Evolutionary conservation across 768 basidiomycete genomes (phyloP), one percentile per base, ranked within the genome.

Genomic region (Candolleomyces eurysporus): DNA sequence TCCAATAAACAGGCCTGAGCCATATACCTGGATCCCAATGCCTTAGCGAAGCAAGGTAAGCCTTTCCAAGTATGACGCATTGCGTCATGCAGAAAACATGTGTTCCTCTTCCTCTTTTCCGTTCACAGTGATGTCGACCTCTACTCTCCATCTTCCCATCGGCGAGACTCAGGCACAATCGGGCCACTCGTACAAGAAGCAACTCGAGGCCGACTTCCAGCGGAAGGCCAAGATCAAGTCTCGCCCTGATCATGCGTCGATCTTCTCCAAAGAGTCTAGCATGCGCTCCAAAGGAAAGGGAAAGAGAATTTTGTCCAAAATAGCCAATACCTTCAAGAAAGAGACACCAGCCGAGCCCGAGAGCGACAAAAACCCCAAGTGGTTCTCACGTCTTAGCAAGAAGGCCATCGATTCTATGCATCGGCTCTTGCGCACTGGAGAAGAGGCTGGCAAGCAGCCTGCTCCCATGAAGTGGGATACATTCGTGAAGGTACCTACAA

Each of bases 381-480:
- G 83, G 82, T 86, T 88, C 71, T 73, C 77, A 13, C 83, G 76
- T 55, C 68, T 90, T 43, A 75, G 79, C 58, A 88, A 85, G 74
- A 90, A 83, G 72, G 81, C 87, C 4, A 76, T 73, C 39, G 75
- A 69, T 19, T 78, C 79, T 49, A 85, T 91, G 87, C 84, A 87
- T 52, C 87, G 89, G 69, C 72, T 92, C 7, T 68, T 92, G 60
- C 76, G 78, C 46, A 83, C 84, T 7, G 73, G 80, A 40, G 79
- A 83, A 30, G 84, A 86, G 58, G 81, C 84, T 53, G 84, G 79
- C 60, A 75, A 79, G 61, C 87, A 86, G 7, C 69, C 77, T 53
- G 75, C 79, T 22, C 69, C 83, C 21, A 85, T 94, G 87, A 87
- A 88, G 62, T 92, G 92, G 92, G 89, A 92, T 40, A 76, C 84